Base-by-base conservation (phyloP, 805 yeast species). In the Kodamaea neixiangensis region DNA sequence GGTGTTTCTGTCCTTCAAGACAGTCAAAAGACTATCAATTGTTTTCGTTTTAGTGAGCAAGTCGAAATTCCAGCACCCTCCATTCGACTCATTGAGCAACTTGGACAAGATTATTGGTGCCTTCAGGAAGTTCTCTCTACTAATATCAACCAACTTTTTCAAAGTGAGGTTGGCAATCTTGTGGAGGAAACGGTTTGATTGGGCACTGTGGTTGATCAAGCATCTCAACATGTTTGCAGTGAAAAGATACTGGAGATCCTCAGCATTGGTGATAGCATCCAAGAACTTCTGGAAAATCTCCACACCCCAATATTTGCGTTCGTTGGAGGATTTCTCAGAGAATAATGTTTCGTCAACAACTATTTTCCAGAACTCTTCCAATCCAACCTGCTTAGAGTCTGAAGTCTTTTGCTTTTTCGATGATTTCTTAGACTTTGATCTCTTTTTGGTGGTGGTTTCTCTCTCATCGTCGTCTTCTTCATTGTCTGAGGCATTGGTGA, bases 291-390 rank as follows among this genome's bases (percentile, higher is more conserved):
- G 75, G 54, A 92, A 82, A 9, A 91, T 78, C 58, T 87, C 87
- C 59, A 92, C 82, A 0, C 97, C 98, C 80, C 89, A 81, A 66
- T 78, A 88, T 65, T 92, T 93, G 51, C 97, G 76, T 65, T 92
- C 97, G 29, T 85, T 81, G 1, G 97, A 90, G 0, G 97, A 77
- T 56, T 85, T 82, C 34, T 81, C 82, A 4, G 88, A 75, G 58
- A 93, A 92, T 53, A 88, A 81, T 3, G 87, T 79, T 59, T 90
- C 94, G 63, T 93, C 97, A 13, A 93, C 80, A 5, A 83, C 84
- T 3, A 77, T 72, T 58, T 82, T 80, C 96, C 96, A 91, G 65
- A 93, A 91, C 48, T 88, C 94, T 42, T 64, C 61, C 44, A 74
- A 57, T 0, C 63, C 44, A 4, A 73, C 57, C 7, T 11, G 25